These are phyloP conservation scores for Backusella macrospora DNA, from an alignment of 192 early-diverging fungal genomes.

Conservation along the genomic window DNA sequence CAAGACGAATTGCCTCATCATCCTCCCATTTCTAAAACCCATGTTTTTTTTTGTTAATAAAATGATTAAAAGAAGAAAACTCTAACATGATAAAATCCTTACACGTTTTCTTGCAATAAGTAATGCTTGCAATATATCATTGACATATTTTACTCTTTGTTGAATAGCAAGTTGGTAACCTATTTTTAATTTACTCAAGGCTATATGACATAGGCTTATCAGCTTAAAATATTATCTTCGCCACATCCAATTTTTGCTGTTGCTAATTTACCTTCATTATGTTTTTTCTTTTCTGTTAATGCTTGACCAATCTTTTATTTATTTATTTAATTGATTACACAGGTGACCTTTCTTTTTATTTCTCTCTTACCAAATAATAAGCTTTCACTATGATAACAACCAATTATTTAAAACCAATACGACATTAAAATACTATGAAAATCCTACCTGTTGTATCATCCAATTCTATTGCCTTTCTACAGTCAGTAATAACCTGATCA, in stretches of 20 bases:
- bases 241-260: not conserved
- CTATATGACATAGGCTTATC: slow-evolving; percentile 16
- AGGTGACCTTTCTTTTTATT: not conserved
- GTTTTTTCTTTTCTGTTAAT: slow-evolving; percentile 34
- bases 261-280: slow-evolving; percentile 37
- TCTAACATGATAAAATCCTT: not conserved
- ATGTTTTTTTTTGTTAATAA: not conserved
- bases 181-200: slow-evolving; percentile 45
- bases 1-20: slow-evolving; percentile 54
- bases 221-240: not conserved
- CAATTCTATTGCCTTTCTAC: slow-evolving; percentile 64
- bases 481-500: slow-evolving; percentile 63
- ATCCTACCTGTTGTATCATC: slow-evolving; percentile 57
- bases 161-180: slow-evolving; percentile 64
- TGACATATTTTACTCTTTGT: slow-evolving; percentile 57
- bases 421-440: not conserved
- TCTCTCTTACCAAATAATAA: slow-evolving; percentile 60
- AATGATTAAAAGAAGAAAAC: not conserved
- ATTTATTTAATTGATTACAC: not conserved
- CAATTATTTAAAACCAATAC: not conserved
- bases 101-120: slow-evolving; percentile 62
- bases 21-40: slow-evolving; percentile 63
- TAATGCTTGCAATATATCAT: slow-evolving; percentile 65
- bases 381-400: slow-evolving; percentile 58
- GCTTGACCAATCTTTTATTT: slow-evolving; percentile 35